phyloP scores from a whole-genome alignment of 768 basidiomycete genomes.

The Dioszegia crocea region DNA sequence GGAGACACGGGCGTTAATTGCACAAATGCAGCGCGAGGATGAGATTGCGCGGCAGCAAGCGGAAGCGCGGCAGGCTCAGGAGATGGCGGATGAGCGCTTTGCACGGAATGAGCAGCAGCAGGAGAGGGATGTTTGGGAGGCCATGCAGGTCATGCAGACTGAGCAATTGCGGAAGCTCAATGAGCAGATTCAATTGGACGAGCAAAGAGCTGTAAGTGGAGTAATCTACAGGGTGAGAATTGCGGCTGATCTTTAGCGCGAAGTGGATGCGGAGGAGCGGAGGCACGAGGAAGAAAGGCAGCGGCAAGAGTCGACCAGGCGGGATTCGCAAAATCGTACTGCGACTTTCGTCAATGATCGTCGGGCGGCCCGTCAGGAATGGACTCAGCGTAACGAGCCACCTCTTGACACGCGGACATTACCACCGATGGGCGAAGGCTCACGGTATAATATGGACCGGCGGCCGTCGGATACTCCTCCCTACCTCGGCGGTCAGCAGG shows the following conservation, averaged over 20 bases:
- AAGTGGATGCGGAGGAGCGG: conserved; percentile 32
- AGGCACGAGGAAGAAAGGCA: conserved; percentile 11
- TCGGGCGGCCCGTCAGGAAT: conserved; percentile 21
- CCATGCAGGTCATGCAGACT: conserved; percentile 31
- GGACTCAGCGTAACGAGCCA: conserved; percentile 12
- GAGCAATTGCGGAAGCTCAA: conserved; percentile 30
- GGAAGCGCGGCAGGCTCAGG: conserved; percentile 31
- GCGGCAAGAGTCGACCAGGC: conserved; percentile 4
- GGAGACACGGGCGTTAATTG: conserved; percentile 36
- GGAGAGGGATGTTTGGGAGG: conserved; percentile 47
- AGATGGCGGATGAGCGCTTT: conserved; percentile 39
- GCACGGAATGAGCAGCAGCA: conserved; percentile 47
- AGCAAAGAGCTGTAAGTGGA: conserved; percentile 36
- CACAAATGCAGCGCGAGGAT: conserved; percentile 41
- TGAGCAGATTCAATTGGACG: conserved; percentile 39
- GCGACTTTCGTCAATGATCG: conserved; percentile 27
- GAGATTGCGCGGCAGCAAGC: conserved; percentile 29
- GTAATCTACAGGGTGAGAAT: too few relatives aligned
- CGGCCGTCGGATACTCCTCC: conserved; percentile 15
- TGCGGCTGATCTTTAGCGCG: conserved; percentile 30
- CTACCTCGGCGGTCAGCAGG: conserved; percentile 17
- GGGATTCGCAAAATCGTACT: conserved; percentile 7
- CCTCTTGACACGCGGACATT: conserved; percentile 10
- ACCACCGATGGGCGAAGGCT: conserved; percentile 6
- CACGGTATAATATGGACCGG: conserved; percentile 3